Evolutionary conservation across 768 basidiomycete genomes (phyloP).

Genomic region (Leccinellum albellum): DNA sequence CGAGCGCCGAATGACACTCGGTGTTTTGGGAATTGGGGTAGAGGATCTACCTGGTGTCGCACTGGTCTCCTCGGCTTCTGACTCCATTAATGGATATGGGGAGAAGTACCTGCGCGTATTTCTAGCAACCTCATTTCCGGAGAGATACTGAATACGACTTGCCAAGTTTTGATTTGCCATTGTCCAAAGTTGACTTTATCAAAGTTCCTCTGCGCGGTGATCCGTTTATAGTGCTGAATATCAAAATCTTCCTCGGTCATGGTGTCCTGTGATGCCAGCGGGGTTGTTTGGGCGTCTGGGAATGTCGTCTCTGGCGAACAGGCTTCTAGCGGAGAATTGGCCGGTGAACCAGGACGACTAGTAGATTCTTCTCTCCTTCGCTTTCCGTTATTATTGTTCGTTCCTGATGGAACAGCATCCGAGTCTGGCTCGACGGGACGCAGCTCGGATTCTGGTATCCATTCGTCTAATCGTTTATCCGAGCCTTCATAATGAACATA

Average conservation of each 20-base stretch:
- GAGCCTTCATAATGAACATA: constrained; percentile 71
- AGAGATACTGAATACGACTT: constrained; percentile 24
- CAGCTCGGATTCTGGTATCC: constrained; percentile 51
- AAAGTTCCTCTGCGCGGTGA: constrained; percentile 74
- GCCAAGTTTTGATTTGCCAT: constrained; percentile 90
- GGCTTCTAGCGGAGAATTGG: constrained; percentile 19
- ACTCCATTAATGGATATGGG: constrained; percentile 78
- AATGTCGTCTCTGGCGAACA: constrained; percentile 14
- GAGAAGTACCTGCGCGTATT: constrained; percentile 75
- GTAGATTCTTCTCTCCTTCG: constrained; percentile 24
- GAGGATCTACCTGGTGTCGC: constrained; percentile 24
- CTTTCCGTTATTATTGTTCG: constrained; percentile 36
- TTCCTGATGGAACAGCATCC: constrained; percentile 13
- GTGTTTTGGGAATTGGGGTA: constrained; percentile 37
- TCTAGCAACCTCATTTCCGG: not conserved
- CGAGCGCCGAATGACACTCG: constrained; percentile 53
- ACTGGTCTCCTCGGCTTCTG: constrained; percentile 52
- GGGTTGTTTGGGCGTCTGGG: constrained; percentile 11
- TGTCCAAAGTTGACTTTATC: constrained; percentile 82
- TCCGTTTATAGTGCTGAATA: constrained; percentile 61
- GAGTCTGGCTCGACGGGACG: constrained; percentile 24
- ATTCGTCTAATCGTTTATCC: constrained; percentile 75
- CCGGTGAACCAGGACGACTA: constrained; percentile 15
- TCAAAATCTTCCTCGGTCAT: constrained; percentile 73
- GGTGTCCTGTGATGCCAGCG: constrained; percentile 25